A percentile compares a stretch with the other conserved stretches of the same genome.
These are phyloP conservation scores for Calonectria hawksworthii DNA, from an alignment of 2,329 filamentous ascomycete species.

Conservation along the genomic window DNA sequence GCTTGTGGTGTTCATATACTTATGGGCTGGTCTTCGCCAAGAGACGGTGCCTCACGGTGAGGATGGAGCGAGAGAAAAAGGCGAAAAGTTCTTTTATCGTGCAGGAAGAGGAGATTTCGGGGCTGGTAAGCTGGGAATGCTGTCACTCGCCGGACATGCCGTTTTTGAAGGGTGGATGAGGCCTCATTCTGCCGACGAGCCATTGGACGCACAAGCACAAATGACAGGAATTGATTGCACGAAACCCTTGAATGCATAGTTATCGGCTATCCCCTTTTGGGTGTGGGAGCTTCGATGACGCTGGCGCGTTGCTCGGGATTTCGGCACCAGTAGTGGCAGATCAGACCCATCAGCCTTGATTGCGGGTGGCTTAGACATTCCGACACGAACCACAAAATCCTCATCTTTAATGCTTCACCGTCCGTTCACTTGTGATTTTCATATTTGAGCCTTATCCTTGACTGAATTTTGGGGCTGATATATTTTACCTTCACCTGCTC, in stretches of 20 bases:
- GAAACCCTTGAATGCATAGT: background rate
- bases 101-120: constrained; percentile 18
- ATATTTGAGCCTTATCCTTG: background rate
- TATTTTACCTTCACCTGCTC: no score
- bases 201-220: background rate
- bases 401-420: background rate
- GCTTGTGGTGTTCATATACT: background rate
- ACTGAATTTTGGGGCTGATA: background rate
- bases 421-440: background rate
- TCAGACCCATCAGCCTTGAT: background rate
- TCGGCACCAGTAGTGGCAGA: constrained; percentile 15
- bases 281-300: constrained; percentile 13
- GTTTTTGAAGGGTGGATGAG: background rate
- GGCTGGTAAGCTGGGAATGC: background rate
- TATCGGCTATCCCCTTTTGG: constrained; percentile 9
- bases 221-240: background rate
- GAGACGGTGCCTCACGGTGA: background rate
- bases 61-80: background rate
- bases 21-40: constrained; percentile 4
- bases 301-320: background rate
- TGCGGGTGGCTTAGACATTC: background rate
- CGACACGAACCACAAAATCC: background rate
- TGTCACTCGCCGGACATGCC: constrained; percentile 1
- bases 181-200: background rate
- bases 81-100: background rate